Evolutionary conservation across 331 rosid species (phyloP).

Genomic region (Acacia concinna): DNA sequence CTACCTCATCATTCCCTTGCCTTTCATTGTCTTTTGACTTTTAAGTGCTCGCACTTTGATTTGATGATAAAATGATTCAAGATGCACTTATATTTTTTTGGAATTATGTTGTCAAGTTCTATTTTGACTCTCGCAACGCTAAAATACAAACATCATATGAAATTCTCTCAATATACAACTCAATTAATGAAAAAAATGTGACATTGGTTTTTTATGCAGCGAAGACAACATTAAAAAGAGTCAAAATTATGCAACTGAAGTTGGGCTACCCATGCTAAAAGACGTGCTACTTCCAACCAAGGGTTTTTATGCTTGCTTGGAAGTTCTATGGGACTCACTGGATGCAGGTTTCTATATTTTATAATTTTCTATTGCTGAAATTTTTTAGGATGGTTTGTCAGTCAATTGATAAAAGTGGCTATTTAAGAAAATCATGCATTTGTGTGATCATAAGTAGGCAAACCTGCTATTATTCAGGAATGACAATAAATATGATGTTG

Average conservation of each 20-base stretch:
- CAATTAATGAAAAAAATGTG: slow-evolving; percentile 8
- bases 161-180: neutral
- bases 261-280: slow-evolving; percentile 69
- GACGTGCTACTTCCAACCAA: slow-evolving; percentile 86
- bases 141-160: slow-evolving; percentile 25
- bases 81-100: slow-evolving; percentile 1
- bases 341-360: slow-evolving; percentile 71
- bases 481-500: neutral
- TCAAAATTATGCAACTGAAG: slow-evolving; percentile 71
- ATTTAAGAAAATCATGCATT: neutral
- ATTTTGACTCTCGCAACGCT: slow-evolving; percentile 16
- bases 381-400: neutral
- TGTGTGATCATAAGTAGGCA: slow-evolving; percentile 3
- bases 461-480: neutral
- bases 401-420: neutral
- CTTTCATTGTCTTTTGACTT: slow-evolving; percentile 24
- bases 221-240: slow-evolving; percentile 68
- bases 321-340: slow-evolving; percentile 64
- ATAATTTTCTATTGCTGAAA: neutral
- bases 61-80: neutral
- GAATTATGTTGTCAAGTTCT: slow-evolving; percentile 12
- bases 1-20: slow-evolving; percentile 35
- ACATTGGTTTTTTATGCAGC: slow-evolving; percentile 45
- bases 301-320: slow-evolving; percentile 88
- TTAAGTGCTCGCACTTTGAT: slow-evolving; percentile 11